Evolutionary conservation across 306 rosid genomes (phyloP), one percentile per base, ranked within the genome.

Genomic region (Castanea crenata): DNA sequence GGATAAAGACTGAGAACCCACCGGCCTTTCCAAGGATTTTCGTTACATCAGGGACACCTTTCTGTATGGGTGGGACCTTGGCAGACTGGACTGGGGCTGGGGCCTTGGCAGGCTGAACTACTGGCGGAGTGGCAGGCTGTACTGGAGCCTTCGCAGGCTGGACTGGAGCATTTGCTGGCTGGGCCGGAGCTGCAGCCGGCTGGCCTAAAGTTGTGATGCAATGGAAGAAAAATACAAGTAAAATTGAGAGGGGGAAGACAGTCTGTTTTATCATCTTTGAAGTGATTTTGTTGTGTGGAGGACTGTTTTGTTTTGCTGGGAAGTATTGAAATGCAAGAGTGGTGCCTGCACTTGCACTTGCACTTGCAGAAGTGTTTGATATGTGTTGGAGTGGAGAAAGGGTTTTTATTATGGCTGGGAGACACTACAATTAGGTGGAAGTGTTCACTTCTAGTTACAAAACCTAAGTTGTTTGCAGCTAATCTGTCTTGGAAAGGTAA

Each of bases 1-100:
- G 85, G 78, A 83, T 77, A 38, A 86, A 68, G 63, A 83, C 67
- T 27, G 69, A 51, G 78, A 72, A 86, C 27, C 68, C 68, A 18
- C 85, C 67, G 4, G 89, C 79, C 16, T 86, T 86, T 32, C 63
- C 84, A 1, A 86, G 85, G 76, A 86, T 80, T 51, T 80, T 80
- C 21, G 76, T 69, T 25, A 80, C 69, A 62, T 83, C 78, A 19
- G 84, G 67, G 15, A 86, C 78, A 19, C 72, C 72, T 1, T 19
- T 67, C 51, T 18, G 25, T 19, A 34, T 15, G 1, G 54, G 54
- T 4, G 72, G 72, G 25, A 67, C 25, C 3, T 18, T 0, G 15
- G 52, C 49, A 8, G 35, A 29, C 1, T 27, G 69, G 18, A 35
- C 38, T 4, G 72, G 72, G 18, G 69, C 38, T 9, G 72, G 72